phyloP scores from a whole-genome alignment of 257 asterid species.

The Plectranthus barbatus region DNA sequence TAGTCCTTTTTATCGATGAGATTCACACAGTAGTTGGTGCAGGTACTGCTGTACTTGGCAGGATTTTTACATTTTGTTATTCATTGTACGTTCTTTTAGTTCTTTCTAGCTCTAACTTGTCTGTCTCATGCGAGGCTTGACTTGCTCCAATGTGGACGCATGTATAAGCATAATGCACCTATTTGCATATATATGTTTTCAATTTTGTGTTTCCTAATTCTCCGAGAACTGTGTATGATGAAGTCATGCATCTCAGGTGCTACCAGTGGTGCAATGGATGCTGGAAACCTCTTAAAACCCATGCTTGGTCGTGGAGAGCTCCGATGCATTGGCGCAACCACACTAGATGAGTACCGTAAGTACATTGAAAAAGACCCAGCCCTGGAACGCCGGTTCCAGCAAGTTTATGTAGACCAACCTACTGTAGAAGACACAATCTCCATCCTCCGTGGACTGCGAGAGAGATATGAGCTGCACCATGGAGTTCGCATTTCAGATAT shows the following conservation, averaged over 20 bases:
- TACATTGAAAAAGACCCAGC: slow-evolving; percentile 97
- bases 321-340: slow-evolving; percentile 98
- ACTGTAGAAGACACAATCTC: slow-evolving; percentile 83
- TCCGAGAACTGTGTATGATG: neutral
- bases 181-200: neutral
- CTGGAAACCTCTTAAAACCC: too few species aligned
- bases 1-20: slow-evolving; percentile 88
- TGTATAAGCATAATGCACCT: neutral
- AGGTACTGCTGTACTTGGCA: slow-evolving; percentile 32
- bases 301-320: slow-evolving; percentile 97
- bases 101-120: neutral
- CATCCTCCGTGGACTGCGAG: slow-evolving; percentile 90
- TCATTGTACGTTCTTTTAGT: neutral
- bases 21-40: slow-evolving; percentile 98
- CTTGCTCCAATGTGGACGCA: neutral
- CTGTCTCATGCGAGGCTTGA: neutral
- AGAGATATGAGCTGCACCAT: slow-evolving; percentile 93
- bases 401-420: slow-evolving; percentile 92
- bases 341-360: slow-evolving; percentile 91
- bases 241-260: slow-evolving; percentile 54
- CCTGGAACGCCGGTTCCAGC: slow-evolving; percentile 91
- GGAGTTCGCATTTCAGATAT: slow-evolving; percentile 91
- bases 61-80: neutral
- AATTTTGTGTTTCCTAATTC: neutral
- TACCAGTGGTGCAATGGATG: slow-evolving; percentile 90